Base-by-base conservation (phyloP, 2,329 filamentous ascomycete genomes). In the Ophiostoma ulmi region DNA sequence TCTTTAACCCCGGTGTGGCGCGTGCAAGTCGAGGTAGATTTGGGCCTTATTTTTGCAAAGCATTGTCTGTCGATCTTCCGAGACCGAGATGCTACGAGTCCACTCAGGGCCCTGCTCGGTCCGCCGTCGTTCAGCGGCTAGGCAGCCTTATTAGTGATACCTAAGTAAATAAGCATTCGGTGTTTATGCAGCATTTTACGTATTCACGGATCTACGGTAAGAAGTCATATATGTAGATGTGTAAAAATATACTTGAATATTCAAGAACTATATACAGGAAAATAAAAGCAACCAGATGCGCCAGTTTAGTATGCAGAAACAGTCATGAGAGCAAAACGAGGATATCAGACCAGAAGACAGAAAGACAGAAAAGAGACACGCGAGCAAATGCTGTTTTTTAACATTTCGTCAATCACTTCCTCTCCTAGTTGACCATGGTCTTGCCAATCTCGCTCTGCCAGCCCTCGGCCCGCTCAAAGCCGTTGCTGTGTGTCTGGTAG, bases 381-480 rank as follows among this genome's bases (percentile, higher is more conserved):
- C 58, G 14, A 14, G 22, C 1, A 31, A 31, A 26, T 58, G n/a
- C 26, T 63, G 13, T 26, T 63, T 63, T 17, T 35, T 35, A 5
- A 36, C 11, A 17, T 63, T 63, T 14, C 7, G n/a, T 31, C 52
- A 48, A 20, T 7, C 17, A 26, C 22, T 17, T 11, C 26, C 11
- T 35, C 52, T n/a, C 17, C 44, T 63, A 63, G 58, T 63, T 63
- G 58, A 63, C 79, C 90, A 92, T 92, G 17, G 83, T 84, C 84
- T 93, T 93, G 52, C 91, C 92, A 85, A 97, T 97, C 81, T 96
- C 90, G 77, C 91, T 93, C 79, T 89, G 81, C 93, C 93, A 97
- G 39, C 88, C 87, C 74, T 87, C 85, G 0, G 91, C 91, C 73
- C 91, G 84, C 82, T 95, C 92, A 75, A 95, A 95, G 5, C 92